Evolutionary conservation across 495 filamentous ascomycete genomes (phyloP).

Genomic region (Penicillium egyptiacum): DNA sequence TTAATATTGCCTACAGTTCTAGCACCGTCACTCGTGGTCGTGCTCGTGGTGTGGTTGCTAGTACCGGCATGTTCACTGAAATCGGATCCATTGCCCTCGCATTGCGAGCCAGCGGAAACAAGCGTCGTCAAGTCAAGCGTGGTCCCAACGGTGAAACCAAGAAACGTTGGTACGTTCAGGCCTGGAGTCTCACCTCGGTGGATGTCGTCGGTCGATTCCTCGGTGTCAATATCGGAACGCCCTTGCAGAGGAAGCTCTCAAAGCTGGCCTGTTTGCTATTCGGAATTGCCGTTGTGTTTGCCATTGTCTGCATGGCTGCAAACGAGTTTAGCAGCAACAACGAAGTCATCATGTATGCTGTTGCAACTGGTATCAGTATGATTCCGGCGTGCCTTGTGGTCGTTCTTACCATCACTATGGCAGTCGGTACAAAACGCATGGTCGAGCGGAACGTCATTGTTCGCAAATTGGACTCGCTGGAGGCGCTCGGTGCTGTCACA

Average conservation of each 20-base stretch:
- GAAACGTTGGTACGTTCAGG: constrained; percentile 59
- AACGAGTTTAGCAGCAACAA: constrained; percentile 51
- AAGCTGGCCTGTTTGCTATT: constrained; percentile 65
- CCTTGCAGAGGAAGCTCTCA: constrained; percentile 58
- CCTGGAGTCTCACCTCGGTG: constrained; percentile 54
- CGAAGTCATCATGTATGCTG: constrained; percentile 61
- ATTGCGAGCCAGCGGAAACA: constrained; percentile 40
- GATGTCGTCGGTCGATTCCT: constrained; percentile 66
- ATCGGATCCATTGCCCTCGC: constrained; percentile 62
- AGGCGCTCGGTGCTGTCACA: constrained; percentile 83
- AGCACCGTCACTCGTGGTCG: constrained; percentile 79
- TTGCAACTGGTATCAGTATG: constrained; percentile 59
- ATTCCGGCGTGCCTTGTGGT: constrained; percentile 64
- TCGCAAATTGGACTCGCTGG: constrained; percentile 64
- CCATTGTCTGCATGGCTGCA: constrained; percentile 58
- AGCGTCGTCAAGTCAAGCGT: constrained; percentile 46
- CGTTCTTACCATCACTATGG: constrained; percentile 65
- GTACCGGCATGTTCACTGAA: constrained; percentile 60
- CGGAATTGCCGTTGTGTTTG: constrained; percentile 56
- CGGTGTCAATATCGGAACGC: constrained; percentile 60
- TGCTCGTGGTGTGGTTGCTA: constrained; percentile 74
- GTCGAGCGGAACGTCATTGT: constrained; percentile 62
- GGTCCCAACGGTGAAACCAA: constrained; percentile 46
- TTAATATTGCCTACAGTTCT: constrained; percentile 47
- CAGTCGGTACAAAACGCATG: constrained; percentile 63